Conservation (phyloP, 2,329 filamentous ascomycete species). For the Ophiostoma angusticollis region DNA sequence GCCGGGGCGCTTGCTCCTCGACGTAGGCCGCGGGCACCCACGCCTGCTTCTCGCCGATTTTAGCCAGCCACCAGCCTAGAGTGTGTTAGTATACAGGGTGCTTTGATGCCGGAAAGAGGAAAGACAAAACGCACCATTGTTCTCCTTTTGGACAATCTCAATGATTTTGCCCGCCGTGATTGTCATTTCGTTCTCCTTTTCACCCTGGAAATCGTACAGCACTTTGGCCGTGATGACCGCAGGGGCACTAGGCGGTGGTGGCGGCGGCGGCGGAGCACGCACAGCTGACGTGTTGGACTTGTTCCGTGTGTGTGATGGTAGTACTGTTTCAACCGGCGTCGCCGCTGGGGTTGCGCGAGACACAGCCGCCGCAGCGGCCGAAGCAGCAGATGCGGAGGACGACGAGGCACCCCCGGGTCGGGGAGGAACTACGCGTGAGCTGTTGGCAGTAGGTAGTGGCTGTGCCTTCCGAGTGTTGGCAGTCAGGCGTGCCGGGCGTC, state of each 20-base stretch:
- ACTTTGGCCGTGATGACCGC: slow-evolving; percentile 75
- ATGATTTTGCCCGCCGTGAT: slow-evolving; percentile 70
- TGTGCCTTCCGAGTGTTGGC: slow-evolving; percentile 11
- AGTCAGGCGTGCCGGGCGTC: slow-evolving; percentile 61
- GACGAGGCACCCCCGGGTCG: slow-evolving; percentile 12
- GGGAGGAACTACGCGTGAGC: slow-evolving; percentile 17
- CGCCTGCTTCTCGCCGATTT: slow-evolving; percentile 59
- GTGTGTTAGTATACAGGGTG: slow-evolving; percentile 15
- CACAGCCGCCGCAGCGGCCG: slow-evolving; percentile 23
- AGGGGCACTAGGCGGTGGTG: slow-evolving; percentile 52
- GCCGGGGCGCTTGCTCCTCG: slow-evolving; percentile 58
- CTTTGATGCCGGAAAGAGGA: background rate
- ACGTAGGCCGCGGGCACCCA: slow-evolving; percentile 94
- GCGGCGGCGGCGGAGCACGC: slow-evolving; percentile 51
- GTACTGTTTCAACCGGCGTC: too few relatives aligned
- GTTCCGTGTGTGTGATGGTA: slow-evolving; percentile 42
- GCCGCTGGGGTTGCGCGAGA: slow-evolving; percentile 39
- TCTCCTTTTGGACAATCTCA: slow-evolving; percentile 85
- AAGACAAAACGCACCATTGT: slow-evolving; percentile 53
- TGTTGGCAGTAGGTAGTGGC: background rate
- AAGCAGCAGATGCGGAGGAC: slow-evolving; percentile 13
- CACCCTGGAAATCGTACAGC: slow-evolving; percentile 80
- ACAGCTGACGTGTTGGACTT: slow-evolving; percentile 37
- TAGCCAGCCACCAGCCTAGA: slow-evolving; percentile 90
- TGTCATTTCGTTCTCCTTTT: slow-evolving; percentile 73